Evolutionary conservation across 371 early-diverging fungal species (phyloP), one percentile per base, ranked within the genome.

Genomic region (Actinomucor elegans): DNA sequence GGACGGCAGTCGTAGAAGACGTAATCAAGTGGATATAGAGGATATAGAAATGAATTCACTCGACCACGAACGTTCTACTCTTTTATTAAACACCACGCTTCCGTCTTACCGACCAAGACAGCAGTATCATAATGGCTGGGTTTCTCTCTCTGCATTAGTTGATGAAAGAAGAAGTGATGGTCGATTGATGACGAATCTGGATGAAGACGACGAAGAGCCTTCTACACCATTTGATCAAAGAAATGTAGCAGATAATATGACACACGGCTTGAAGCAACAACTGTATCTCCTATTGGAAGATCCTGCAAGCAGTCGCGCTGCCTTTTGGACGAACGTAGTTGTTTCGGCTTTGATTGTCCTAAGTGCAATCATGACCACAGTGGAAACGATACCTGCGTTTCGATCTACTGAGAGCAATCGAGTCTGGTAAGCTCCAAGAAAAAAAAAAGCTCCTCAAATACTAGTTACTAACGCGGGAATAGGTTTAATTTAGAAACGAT

Each of bases 351-450:
- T 86, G 52, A 92, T 92, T 59, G 80, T 90, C 6, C 66, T 86
- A 38, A 84, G 88, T 66, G 87, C 90, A 5, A 78, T 90, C 11
- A 81, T 89, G 54, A 86, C 91, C 0, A 90, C 89, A 7, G 75
- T 92, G 32, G 93, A 92, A 73, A 92, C 93, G n/a, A 89, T 92
- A 17, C 93, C 93, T 18, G 55, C 88, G n/a, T 86, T 90, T 61
- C 81, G 84, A 32, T 80, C 81, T 4, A 72, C 74, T 1, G 78
- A 81, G 40, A 82, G 81, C 26, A 71, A 73, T 18, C 56, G 65
- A 26, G 66, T 85, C 20, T 86, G 88, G 88, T 80, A 80, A 65
- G 42, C 35, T 26, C 15, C 8, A 9, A 35, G 17, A 17, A 35
- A 35, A 49, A 5, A 15, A 8, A 6, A 7, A 12, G 6, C 26